A percentile compares a stretch with the other conserved stretches of the same genome.
These are phyloP conservation scores for Chytriomyces sp. DNA, from an alignment of 192 early-diverging fungal genomes.

Conservation along the genomic window DNA sequence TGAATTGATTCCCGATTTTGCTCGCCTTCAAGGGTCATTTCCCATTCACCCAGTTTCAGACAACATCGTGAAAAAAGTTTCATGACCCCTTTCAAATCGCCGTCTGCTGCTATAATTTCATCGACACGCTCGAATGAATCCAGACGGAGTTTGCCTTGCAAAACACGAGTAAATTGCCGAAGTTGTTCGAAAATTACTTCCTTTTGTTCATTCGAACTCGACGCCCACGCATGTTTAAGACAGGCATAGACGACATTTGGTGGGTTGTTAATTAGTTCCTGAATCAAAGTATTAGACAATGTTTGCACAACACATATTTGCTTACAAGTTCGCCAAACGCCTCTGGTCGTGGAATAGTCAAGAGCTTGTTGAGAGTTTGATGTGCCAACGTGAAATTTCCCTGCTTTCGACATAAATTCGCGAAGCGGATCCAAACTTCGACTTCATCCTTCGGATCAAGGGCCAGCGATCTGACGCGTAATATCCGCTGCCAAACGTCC, in stretches of 20 bases:
- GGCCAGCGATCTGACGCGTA: constrained; percentile 79
- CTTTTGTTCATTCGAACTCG: constrained; percentile 40
- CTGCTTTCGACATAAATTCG: constrained; percentile 82
- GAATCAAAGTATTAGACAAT: background rate
- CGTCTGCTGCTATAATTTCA: constrained; percentile 16
- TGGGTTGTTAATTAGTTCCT: constrained; percentile 34
- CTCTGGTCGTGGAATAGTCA: background rate
- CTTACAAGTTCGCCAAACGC: background rate
- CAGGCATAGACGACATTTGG: constrained; percentile 78
- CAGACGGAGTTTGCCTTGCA: too few species aligned
- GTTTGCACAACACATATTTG: background rate
- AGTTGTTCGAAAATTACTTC: constrained; percentile 66
- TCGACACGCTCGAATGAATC: too few species aligned
- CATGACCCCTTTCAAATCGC: background rate
- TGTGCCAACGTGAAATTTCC: constrained; percentile 73
- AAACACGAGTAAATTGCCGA: constrained; percentile 59
- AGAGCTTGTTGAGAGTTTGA: constrained; percentile 58
- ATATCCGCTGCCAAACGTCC: constrained; percentile 83
- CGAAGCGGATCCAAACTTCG: constrained; percentile 87
- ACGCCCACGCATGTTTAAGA: constrained; percentile 80
- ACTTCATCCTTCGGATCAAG: constrained; percentile 78
- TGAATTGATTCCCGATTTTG: constrained; percentile 27
- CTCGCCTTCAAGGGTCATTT: constrained; percentile 52
- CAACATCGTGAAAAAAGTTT: constrained; percentile 64
- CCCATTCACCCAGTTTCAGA: constrained; percentile 87